Evolutionary conservation across 768 basidiomycete species (phyloP), one percentile per base, ranked within the genome.

Genomic region (Mycena vulgaris): DNA sequence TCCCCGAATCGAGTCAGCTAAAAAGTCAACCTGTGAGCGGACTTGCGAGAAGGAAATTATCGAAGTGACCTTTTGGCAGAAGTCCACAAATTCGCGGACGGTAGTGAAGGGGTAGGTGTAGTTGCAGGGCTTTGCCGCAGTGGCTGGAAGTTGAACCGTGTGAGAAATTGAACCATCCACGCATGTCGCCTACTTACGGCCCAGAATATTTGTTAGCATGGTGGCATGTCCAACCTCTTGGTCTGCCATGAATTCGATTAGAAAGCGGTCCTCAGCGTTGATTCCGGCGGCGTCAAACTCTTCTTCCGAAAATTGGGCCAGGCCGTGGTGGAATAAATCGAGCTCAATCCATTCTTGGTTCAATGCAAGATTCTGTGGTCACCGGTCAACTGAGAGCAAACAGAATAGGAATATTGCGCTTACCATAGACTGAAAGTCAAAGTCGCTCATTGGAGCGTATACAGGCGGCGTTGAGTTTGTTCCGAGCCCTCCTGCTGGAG

Each of bases 311-410:
- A 93, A 92, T 48, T 76, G 73, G 17, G 84, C 83, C 11, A 90
- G 83, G 28, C 87, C 90, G 66, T 86, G 81, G 74, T 89, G 82
- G 83, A 91, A 90, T 11, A 90, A 78, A 69, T 90, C 88, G 70
- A 87, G 82, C 75, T 92, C 90, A 69, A 92, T 88, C 75, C 83
- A 87, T 78, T 91, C 89, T 80, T 90, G 90, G 75, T 90, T 86
- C n/a, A 92, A 77, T 0, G 82, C 90, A 45, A 91, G 80, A 70
- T 87, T 85, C 85, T 87, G 64, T 30, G 13, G 9, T n/a, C 42
- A 39, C 40, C 25, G 45, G 49, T 40, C 28, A 51, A 14, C n/a
- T 39, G 11, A 6, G 2, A 10, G 33, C 10, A 23, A 17, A 23
- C 16, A 9, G 8, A 13, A 19, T 10, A 13, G 27, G 2, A 9